Evolutionary conservation across 2,329 filamentous ascomycete species (phyloP), one percentile per base, ranked within the genome.

Genomic region (Scolecobasidium constrictum): DNA sequence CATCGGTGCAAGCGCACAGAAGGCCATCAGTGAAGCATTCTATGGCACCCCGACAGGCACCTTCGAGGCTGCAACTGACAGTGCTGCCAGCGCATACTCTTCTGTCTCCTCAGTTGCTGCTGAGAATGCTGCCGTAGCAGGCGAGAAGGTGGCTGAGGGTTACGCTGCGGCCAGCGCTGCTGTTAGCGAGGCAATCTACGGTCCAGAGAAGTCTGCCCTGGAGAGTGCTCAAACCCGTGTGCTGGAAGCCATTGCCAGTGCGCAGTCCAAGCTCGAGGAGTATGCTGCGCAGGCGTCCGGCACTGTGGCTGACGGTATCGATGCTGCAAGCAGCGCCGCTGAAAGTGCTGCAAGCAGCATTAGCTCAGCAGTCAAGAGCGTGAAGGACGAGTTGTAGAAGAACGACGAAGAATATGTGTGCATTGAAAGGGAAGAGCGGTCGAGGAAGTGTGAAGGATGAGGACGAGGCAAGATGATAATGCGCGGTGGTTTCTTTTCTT

Each of bases 11-110:
- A 72, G 69, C 33, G 77, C 76, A 61, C 64, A 65, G 35, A 66
- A 65, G 22, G 63, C 66, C 16, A 64, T 69, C 38, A 75, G 69
- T 41, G 67, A 68, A 49, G 71, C 71, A 22, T 59, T 79, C 26
- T 76, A 78, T 47, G 73, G 74, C 37, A 68, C 68, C 5, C 65
- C 70, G 43, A 62, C 66, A 3, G 64, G 67, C 11, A 74, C 73
- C 47, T 62, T 64, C 3, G 71, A 76, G 51, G 65, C 69, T 13
- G 75, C 74, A 3, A 68, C 69, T 45, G 61, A 64, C 36, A 69
- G 65, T 38, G 67, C 80, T 44, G 62, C 67, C 2, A 66, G 67
- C n/a, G 71, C 73, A 1, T 69, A 69, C 50, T 60, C 60, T 16
- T 70, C 67, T 13, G 56, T 69, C 15, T 61, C 66, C 1, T 66